Conservation (phyloP, 2,329 filamentous ascomycete genomes). For the Teratosphaeria zuluensis region DNA sequence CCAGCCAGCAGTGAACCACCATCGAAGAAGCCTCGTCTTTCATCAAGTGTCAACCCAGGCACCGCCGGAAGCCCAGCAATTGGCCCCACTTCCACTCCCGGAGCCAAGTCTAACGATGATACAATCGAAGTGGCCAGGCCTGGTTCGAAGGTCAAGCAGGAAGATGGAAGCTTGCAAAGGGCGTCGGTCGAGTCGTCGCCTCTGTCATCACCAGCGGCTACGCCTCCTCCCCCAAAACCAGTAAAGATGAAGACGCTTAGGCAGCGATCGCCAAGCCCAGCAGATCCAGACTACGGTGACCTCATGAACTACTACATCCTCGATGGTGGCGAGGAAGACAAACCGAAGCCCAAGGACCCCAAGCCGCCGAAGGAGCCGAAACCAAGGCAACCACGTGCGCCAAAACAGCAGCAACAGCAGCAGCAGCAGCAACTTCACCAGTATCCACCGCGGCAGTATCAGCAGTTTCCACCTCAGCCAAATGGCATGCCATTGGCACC, state of each 20-base stretch:
- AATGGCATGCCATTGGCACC: conserved; percentile 10
- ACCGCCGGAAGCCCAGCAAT: conserved; percentile 5
- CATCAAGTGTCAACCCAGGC: conserved; percentile 17
- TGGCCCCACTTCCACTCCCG: neutral
- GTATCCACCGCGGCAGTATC: conserved; percentile 1
- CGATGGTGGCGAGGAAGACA: conserved; percentile 14
- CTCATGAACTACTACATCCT: conserved; percentile 25
- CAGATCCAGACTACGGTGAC: conserved; percentile 19
- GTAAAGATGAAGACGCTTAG: neutral
- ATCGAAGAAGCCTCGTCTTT: conserved; percentile 17
- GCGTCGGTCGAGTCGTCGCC: conserved; percentile 14
- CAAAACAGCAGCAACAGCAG: conserved; percentile 1
- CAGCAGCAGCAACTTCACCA: neutral
- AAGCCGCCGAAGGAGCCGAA: neutral
- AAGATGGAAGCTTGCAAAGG: conserved; percentile 2
- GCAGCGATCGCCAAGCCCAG: conserved; percentile 7
- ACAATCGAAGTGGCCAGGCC: conserved; percentile 14
- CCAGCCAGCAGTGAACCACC: conserved; percentile 7
- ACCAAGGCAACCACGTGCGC: neutral
- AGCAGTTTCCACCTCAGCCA: conserved; percentile 4
- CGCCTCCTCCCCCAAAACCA: conserved; percentile 5
- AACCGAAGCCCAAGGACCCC: conserved; percentile 1
- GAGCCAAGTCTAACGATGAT: conserved; percentile 1
- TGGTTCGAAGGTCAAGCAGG: neutral
- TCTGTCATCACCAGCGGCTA: conserved; percentile 15